Evolutionary conservation across 75 land plant genomes (phyloP).

Genomic region (Picea glauca): DNA sequence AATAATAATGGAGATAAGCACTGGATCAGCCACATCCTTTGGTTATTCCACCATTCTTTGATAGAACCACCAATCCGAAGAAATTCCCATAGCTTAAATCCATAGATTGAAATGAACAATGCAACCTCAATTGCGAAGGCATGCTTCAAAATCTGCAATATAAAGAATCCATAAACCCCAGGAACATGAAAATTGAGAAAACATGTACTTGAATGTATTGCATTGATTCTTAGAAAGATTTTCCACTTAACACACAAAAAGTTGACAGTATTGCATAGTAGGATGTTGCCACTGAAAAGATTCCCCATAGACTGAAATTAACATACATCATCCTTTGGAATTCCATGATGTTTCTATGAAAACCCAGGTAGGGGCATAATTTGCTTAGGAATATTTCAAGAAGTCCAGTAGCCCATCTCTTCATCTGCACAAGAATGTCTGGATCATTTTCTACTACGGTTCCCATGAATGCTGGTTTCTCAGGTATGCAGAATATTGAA

Average conservation of each 20-base stretch:
- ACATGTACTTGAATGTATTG: too few relatives aligned
- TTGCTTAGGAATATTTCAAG: slow-evolving; percentile 21
- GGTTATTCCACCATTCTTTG: neutral
- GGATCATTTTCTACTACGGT: slow-evolving; percentile 17
- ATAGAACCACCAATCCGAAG: slow-evolving; percentile 8
- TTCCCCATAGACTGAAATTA: slow-evolving; percentile 6
- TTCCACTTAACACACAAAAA: slow-evolving; percentile 14
- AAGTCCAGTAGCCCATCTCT: slow-evolving; percentile 41
- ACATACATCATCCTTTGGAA: slow-evolving; percentile 24
- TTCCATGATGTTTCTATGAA: neutral
- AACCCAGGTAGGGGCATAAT: slow-evolving; percentile 13
- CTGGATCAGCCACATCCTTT: too few relatives aligned
- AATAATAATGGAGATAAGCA: slow-evolving; percentile 8
- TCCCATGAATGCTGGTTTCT: slow-evolving; percentile 32
- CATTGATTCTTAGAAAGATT: neutral
- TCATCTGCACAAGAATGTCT: slow-evolving; percentile 19
- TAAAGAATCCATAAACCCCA: neutral
- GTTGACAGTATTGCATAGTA: slow-evolving; percentile 23
- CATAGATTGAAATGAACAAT: neutral
- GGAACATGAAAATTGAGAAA: neutral
- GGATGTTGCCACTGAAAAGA: slow-evolving; percentile 13
- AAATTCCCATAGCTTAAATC: neutral
- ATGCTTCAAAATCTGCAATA: slow-evolving; percentile 15
- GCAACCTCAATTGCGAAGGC: neutral
- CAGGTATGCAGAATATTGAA: neutral